Evolutionary conservation across 148 eudicot species (phyloP).

Genomic region (Salicornia ramosissima): DNA sequence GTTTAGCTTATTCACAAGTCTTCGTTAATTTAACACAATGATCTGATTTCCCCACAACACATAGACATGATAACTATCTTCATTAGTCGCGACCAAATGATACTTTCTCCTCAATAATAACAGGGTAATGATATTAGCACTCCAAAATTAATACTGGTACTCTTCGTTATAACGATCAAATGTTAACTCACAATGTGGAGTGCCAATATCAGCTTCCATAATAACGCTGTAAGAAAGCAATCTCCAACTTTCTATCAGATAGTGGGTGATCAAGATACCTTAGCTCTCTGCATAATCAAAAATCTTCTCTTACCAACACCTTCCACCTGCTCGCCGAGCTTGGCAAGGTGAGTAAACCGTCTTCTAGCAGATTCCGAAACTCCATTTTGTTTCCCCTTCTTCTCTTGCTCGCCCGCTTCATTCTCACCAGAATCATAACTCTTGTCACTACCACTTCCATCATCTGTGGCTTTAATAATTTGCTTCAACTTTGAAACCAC

Average conservation of each 20-base stretch:
- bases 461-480: conserved; percentile 31
- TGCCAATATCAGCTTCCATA: too few relatives aligned
- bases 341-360: conserved; percentile 65
- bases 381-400: conserved; percentile 21
- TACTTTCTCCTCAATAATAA: too few relatives aligned
- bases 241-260: too few relatives aligned
- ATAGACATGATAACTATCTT: not conserved
- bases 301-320: conserved; percentile 51
- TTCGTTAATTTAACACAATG: not conserved
- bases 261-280: conserved; percentile 40
- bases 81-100: too few relatives aligned
- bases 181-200: too few relatives aligned
- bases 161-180: too few relatives aligned
- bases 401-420: conserved; percentile 26
- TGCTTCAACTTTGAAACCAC: conserved; percentile 60
- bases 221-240: too few relatives aligned
- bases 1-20: not conserved
- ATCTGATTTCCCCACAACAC: not conserved
- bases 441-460: conserved; percentile 29
- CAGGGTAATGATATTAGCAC: too few relatives aligned
- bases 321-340: conserved; percentile 58
- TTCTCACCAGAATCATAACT: conserved; percentile 28
- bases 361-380: conserved; percentile 43
- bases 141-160: too few relatives aligned
- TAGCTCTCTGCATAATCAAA: conserved; percentile 67